phyloP scores from a whole-genome alignment of 768 basidiomycete species.

The Boletus subcaerulescens region DNA sequence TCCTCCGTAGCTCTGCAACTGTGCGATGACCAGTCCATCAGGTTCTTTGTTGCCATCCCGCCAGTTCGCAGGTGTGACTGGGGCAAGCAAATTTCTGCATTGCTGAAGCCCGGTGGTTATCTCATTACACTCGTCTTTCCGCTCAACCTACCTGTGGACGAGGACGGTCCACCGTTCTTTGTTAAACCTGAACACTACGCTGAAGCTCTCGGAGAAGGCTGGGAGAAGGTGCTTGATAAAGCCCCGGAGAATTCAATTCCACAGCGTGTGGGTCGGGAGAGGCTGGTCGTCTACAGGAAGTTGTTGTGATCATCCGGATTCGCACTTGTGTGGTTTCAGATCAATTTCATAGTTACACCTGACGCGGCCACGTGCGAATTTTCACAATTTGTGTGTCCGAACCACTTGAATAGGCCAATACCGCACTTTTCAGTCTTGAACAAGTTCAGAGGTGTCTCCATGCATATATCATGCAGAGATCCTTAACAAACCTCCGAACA shows the following conservation, averaged over 20 bases:
- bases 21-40: not conserved
- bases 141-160: constrained; percentile 40
- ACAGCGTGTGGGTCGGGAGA: constrained; percentile 47
- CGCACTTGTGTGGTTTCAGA: not conserved
- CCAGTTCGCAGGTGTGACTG: constrained; percentile 51
- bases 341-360: not conserved
- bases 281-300: constrained; percentile 40
- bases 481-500: constrained; percentile 20
- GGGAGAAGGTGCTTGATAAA: constrained; percentile 54
- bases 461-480: constrained; percentile 22
- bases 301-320: not conserved
- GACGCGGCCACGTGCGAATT: constrained; percentile 11
- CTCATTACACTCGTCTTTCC: constrained; percentile 63
- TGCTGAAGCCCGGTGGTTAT: constrained; percentile 61
- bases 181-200: constrained; percentile 56
- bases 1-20: not conserved
- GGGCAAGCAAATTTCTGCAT: constrained; percentile 52
- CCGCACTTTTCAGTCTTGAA: not conserved
- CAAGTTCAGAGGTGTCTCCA: constrained; percentile 2
- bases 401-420: no score
- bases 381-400: not conserved
- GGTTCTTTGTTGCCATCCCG: constrained; percentile 67
- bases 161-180: constrained; percentile 62
- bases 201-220: constrained; percentile 45
- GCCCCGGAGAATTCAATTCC: constrained; percentile 44